A percentile compares a stretch with the other conserved stretches of the same genome.
Evolutionary conservation across 441 rosid species (phyloP).

Genomic region (Pelargonium myrrhifolium): DNA sequence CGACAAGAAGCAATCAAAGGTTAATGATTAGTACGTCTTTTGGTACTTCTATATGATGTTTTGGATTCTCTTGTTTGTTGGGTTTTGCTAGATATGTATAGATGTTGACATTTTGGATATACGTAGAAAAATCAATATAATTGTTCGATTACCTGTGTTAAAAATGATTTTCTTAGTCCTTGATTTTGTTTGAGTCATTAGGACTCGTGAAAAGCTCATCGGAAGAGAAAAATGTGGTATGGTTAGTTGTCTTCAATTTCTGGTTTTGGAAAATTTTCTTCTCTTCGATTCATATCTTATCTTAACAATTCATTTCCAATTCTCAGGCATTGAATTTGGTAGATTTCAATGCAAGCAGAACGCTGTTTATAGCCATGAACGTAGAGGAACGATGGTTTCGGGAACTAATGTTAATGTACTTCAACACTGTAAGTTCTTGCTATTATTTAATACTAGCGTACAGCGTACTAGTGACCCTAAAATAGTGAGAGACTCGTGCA

Average conservation of each 20-base stretch:
- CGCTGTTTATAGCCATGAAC: constrained; percentile 36
- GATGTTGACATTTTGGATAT: constrained; percentile 77
- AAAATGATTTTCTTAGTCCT: not conserved
- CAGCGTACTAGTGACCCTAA: not conserved
- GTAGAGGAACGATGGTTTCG: constrained; percentile 81
- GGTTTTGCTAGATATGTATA: constrained; percentile 45
- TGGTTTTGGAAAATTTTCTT: not conserved
- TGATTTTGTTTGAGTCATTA: constrained; percentile 25
- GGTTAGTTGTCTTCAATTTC: not conserved
- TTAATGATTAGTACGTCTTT: constrained; percentile 17
- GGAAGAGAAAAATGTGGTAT: not conserved
- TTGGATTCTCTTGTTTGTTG: constrained; percentile 7
- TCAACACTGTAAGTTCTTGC: constrained; percentile 60
- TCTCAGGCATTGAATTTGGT: not conserved
- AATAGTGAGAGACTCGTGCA: too few species aligned
- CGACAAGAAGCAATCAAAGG: constrained; percentile 44
- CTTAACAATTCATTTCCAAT: not conserved
- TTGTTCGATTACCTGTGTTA: not conserved
- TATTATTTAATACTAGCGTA: not conserved
- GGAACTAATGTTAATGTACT: constrained; percentile 54
- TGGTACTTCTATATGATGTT: not conserved
- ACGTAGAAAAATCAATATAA: too few species aligned
- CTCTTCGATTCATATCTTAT: constrained; percentile 1
- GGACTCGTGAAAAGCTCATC: not conserved
- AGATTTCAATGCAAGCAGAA: constrained; percentile 14